Base-by-base conservation (phyloP, 2,329 filamentous ascomycete genomes). In the Helotiales sp. region DNA sequence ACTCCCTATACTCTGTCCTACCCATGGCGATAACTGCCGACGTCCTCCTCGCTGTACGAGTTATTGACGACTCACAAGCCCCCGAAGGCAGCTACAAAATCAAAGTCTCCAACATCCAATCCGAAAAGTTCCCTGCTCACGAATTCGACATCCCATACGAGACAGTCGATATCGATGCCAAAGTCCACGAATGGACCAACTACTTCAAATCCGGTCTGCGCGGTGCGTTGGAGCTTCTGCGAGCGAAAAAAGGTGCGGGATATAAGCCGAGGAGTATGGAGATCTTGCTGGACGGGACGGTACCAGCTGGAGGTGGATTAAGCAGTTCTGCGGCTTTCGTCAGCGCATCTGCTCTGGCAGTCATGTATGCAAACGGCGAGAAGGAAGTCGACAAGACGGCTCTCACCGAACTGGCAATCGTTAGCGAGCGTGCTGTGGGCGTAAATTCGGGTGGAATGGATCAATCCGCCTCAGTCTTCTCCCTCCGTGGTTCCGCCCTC, bases 361-460 rank as follows among this genome's bases (percentile, higher is more conserved):
- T 96, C 37, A 88, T 98, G 85, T 87, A 89, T 68, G 94, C 94
- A 61, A 96, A 97, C 78, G 91, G 92, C 37, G 88, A 93, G 77
- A 81, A 85, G 26, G 80, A 86, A 20, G 89, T 99, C 28, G 91
- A 97, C 79, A 98, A 98, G 85, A 96, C 91, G 72, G 91, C 96
- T 78, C 82, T 99, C 50, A 92, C 95, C 1, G 94, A 98, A 81
- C 85, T 98, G 61, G 94, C 96, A 24, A 95, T 99, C 72, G 93
- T 97, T 43, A 97, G 93, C 54, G 96, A 99, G 82, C 89, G 96
- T 65, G 90, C 92, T 17, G 96, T 98, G 3, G 96, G 96, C 61
- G 96, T 99, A 74, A 98, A 98, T 81, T 96, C 93, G 5, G 96
- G 96, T 79, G 96, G 94, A 64, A 98, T 99, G 96, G 96, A 99